phyloP scores from a whole-genome alignment of 2,329 filamentous ascomycete genomes.

The Talaromyces sp. region DNA sequence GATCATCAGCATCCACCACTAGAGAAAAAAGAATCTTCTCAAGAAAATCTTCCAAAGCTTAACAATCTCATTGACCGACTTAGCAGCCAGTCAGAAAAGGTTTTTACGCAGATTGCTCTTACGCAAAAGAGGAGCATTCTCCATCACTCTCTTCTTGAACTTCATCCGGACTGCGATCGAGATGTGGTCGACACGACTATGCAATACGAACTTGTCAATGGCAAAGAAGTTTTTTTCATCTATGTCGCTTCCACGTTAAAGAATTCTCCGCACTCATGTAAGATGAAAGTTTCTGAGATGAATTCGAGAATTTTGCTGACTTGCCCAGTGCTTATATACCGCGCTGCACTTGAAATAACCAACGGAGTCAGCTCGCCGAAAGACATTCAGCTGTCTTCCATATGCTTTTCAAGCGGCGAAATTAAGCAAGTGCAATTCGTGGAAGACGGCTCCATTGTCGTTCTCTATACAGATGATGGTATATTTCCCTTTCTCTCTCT shows the following conservation, averaged over 20 bases:
- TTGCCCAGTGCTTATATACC: constrained; percentile 54
- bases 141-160: constrained; percentile 52
- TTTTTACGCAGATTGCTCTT: constrained; percentile 64
- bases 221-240: constrained; percentile 20
- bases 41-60: constrained; percentile 54
- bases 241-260: constrained; percentile 29
- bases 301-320: constrained; percentile 8
- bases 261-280: constrained; percentile 28
- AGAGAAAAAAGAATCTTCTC: constrained; percentile 42
- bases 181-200: constrained; percentile 53
- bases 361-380: constrained; percentile 54
- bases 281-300: constrained; percentile 6
- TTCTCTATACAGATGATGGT: constrained; percentile 47
- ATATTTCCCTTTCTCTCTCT: not conserved
- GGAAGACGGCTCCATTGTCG: constrained; percentile 54
- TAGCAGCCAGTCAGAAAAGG: constrained; percentile 49
- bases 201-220: constrained; percentile 40
- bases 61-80: constrained; percentile 58
- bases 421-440: constrained; percentile 62
- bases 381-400: constrained; percentile 21
- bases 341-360: constrained; percentile 45
- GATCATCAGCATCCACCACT: constrained; percentile 29
- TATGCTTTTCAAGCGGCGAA: constrained; percentile 28
- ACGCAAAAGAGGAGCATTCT: constrained; percentile 63
- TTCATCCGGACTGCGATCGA: constrained; percentile 36